A percentile compares a stretch with the other conserved stretches of the same genome.
phyloP scores from a whole-genome alignment of 441 rosid species.

The Erodium chrysanthum region DNA sequence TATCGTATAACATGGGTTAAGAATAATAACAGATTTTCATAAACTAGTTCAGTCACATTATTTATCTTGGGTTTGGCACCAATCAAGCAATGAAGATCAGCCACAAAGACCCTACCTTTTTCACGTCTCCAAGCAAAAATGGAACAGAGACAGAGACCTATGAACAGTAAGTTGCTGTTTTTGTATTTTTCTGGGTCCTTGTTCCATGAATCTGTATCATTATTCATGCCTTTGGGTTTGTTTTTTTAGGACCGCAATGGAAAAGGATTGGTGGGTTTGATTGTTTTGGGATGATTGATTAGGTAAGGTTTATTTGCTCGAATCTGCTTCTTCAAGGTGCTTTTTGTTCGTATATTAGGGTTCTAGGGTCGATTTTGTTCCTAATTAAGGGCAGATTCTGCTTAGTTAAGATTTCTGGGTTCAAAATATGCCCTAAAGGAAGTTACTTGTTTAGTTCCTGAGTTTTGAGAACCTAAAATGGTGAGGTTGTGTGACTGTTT shows the following conservation, averaged over 20 bases:
- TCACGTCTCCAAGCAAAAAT: background rate
- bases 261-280: background rate
- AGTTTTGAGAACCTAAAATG: background rate
- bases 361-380: background rate
- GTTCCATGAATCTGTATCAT: background rate
- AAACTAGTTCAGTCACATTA: too few species aligned
- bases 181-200: background rate
- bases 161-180: background rate
- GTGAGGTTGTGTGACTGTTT: background rate
- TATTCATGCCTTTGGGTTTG: background rate
- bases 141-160: background rate
- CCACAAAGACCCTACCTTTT: conserved; percentile 2
- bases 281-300: background rate
- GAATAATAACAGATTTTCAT: background rate
- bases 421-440: background rate
- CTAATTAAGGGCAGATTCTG: background rate
- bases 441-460: background rate
- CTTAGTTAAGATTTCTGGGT: background rate
- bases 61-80: too few species aligned
- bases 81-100: background rate
- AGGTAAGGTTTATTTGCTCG: background rate
- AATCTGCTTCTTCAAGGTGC: background rate
- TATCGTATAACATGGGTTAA: too few species aligned
- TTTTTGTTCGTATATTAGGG: background rate
- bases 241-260: background rate